Conservation (phyloP, 2,329 filamentous ascomycete species). For the Aspergillus amoenus region DNA sequence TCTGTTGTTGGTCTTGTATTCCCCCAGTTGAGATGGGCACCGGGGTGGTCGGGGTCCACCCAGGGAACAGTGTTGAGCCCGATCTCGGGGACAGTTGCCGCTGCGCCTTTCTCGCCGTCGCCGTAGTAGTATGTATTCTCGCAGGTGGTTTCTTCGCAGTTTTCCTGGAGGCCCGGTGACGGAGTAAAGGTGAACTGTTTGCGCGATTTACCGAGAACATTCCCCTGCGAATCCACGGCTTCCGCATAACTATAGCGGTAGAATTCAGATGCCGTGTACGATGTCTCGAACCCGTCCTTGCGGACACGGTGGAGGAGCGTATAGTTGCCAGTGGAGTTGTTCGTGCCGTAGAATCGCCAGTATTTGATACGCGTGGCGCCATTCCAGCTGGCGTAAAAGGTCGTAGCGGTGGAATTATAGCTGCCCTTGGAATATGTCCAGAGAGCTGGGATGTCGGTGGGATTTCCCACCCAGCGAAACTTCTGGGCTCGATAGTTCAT, state of each 20-base stretch:
- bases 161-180: conserved; percentile 32
- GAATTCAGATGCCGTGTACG: conserved; percentile 29
- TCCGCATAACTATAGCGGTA: conserved; percentile 36
- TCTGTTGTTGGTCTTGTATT: conserved; percentile 2
- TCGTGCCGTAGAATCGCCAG: conserved; percentile 38
- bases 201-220: conserved; percentile 33
- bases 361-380: conserved; percentile 38
- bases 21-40: conserved; percentile 19
- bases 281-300: conserved; percentile 43
- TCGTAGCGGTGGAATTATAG: conserved; percentile 27
- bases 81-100: conserved; percentile 28
- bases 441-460: conserved; percentile 42
- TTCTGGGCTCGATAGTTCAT: conserved; percentile 47
- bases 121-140: conserved; percentile 31
- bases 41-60: conserved; percentile 29
- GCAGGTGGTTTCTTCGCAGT: conserved; percentile 31
- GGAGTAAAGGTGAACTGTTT: conserved; percentile 39
- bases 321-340: conserved; percentile 32
- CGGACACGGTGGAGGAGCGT: conserved; percentile 26
- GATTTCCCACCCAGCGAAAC: conserved; percentile 42
- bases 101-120: conserved; percentile 25
- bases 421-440: conserved; percentile 38
- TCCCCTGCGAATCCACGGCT: conserved; percentile 33
- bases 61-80: conserved; percentile 35
- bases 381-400: conserved; percentile 43